Conservation (phyloP, 148 eudicot genomes). For the Persicaria tinctoria region DNA sequence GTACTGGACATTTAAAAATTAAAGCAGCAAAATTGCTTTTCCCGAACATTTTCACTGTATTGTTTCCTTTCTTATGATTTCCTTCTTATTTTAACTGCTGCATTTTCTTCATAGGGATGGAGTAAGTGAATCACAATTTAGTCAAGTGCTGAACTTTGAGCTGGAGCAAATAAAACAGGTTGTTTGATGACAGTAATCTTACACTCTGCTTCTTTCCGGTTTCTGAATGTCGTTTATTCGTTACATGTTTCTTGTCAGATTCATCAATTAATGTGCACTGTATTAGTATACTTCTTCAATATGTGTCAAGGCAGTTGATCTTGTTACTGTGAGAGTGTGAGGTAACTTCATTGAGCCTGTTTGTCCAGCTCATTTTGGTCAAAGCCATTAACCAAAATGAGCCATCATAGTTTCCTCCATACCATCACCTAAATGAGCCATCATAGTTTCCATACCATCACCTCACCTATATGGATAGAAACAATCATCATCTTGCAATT, state of each 20-base stretch:
- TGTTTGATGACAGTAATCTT: slow-evolving; percentile 6
- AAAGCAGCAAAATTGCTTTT: background rate
- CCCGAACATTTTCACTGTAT: background rate
- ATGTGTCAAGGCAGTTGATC: background rate
- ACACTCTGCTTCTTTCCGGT: slow-evolving; percentile 1
- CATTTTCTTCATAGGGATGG: slow-evolving; percentile 59
- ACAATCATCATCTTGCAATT: background rate
- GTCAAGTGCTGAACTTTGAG: slow-evolving; percentile 69
- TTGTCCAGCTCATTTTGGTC: background rate
- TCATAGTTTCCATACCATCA: too few species aligned
- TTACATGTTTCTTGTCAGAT: background rate
- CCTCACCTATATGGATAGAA: background rate
- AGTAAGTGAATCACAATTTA: slow-evolving; percentile 76
- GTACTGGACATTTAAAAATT: too few species aligned
- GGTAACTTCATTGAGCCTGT: background rate
- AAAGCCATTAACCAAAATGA: background rate
- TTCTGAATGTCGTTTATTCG: background rate
- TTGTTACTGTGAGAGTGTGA: background rate
- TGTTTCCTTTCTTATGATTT: background rate
- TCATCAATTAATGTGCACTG: background rate
- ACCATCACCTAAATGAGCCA: too few species aligned
- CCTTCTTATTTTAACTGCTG: background rate
- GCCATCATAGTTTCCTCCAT: too few species aligned
- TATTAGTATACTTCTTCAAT: background rate
- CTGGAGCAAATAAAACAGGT: slow-evolving; percentile 90